Evolutionary conservation across 1,284 basidiomycete species (phyloP).

Genomic region (Leccinum pseudoinsigne): DNA sequence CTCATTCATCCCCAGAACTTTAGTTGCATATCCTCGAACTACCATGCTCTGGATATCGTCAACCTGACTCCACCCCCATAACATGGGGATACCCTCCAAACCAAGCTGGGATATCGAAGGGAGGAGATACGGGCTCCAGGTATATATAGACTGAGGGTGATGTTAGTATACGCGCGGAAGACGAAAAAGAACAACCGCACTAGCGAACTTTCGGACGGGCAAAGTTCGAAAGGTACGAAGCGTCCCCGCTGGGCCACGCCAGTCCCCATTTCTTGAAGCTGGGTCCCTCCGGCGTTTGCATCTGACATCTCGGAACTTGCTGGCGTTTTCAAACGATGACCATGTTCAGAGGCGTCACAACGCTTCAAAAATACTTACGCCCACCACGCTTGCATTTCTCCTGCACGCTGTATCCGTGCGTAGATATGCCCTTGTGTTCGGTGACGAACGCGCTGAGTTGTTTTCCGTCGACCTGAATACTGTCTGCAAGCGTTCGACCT

Average conservation of each 20-base stretch:
- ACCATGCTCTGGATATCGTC: slow-evolving; percentile 36
- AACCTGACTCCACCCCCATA: slow-evolving; percentile 48
- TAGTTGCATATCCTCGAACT: slow-evolving; percentile 40
- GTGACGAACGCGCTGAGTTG: slow-evolving; percentile 4
- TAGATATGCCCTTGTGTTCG: slow-evolving; percentile 3
- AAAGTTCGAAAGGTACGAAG: slow-evolving; percentile 34
- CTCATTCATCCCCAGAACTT: slow-evolving; percentile 60
- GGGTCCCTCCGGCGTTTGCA: slow-evolving; percentile 1
- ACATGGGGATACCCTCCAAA: slow-evolving; percentile 52
- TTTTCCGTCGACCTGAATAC: neutral
- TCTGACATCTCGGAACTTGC: slow-evolving; percentile 10
- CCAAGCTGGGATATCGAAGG: slow-evolving; percentile 18
- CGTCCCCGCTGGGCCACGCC: slow-evolving; percentile 48
- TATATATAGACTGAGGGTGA: slow-evolving; percentile 23
- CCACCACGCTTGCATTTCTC: slow-evolving; percentile 22
- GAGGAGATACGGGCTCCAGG: slow-evolving; percentile 31
- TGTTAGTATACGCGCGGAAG: slow-evolving; percentile 8
- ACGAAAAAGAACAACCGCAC: slow-evolving; percentile 21
- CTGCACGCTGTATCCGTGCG: slow-evolving; percentile 4
- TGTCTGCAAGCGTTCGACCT: slow-evolving; percentile 9
- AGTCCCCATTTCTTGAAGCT: slow-evolving; percentile 38
- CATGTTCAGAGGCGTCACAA: slow-evolving; percentile 18
- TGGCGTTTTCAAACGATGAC: slow-evolving; percentile 17
- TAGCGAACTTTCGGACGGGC: slow-evolving; percentile 36
- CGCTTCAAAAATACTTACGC: slow-evolving; percentile 19